Evolutionary conservation across 495 filamentous ascomycete species (phyloP), one percentile per base, ranked within the genome.

Genomic region (Monascus purpureus): DNA sequence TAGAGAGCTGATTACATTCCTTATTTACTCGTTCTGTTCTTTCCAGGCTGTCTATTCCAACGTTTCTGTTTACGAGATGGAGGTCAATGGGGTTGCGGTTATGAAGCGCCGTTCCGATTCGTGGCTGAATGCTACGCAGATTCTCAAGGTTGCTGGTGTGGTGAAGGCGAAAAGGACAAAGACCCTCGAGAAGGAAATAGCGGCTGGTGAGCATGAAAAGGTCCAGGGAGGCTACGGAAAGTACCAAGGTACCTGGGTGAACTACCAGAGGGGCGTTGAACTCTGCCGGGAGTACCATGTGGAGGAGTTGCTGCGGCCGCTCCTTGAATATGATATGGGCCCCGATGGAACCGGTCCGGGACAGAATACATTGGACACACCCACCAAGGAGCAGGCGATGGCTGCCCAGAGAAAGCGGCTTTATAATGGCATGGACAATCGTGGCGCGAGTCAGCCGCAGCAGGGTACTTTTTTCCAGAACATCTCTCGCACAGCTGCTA

Each of bases 341-440:
- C 72, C 77, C 35, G 83, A 88, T 35, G 83, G 82, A 2, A 68
- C 70, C 13, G 62, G 63, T 2, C 51, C 66, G 23, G 68, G 75
- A 20, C 61, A 77, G 29, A 68, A 70, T 37, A 58, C 63, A 19
- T 67, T 86, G 31, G 76, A 93, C 35, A 97, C 90, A 3, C 90
- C 90, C 0, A 97, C 90, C n/a, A 97, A 97, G 53, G 90, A 97
- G 57, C 90, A 97, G 55, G 90, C 90, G 32, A 93, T 95, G 90
- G 92, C 90, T 17, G 92, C 92, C 9, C 85, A 93, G 50, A 66
- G 90, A 36, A 96, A 97, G 49, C 72, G 87, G 35, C 82, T 95
- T 46, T 92, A 81, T 42, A 74, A 74, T 13, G 70, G 68, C 25
- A 63, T 74, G 13, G 77, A 92, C 18, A 75, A 60, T 28, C 75